phyloP scores from a whole-genome alignment of 352 stramenopile genomes.

The Phytophthora capsici region DNA sequence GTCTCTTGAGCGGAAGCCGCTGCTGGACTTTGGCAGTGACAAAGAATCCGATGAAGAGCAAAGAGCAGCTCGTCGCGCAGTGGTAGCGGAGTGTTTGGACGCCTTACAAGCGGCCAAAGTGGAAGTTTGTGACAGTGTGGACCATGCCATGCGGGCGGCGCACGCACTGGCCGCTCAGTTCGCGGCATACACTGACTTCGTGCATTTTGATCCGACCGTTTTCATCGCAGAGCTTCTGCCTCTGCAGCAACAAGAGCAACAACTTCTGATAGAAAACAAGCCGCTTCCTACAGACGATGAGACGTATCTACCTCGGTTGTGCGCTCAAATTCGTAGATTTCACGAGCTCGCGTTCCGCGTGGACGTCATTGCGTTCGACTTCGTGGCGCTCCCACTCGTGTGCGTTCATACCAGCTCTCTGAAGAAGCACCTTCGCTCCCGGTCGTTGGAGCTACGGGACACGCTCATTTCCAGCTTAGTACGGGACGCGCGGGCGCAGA shows the following conservation, averaged over 20 bases:
- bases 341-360: constrained; percentile 70
- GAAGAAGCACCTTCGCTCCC: constrained; percentile 73
- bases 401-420: constrained; percentile 71
- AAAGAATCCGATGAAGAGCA: constrained; percentile 3
- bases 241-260: constrained; percentile 43
- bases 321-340: constrained; percentile 76
- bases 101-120: constrained; percentile 56
- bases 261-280: constrained; percentile 34
- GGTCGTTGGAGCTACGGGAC: constrained; percentile 77
- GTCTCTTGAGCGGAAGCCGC: constrained; percentile 58
- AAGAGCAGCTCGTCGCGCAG: constrained; percentile 23
- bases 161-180: constrained; percentile 77
- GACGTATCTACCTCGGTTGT: constrained; percentile 56
- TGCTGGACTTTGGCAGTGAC: constrained; percentile 57
- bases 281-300: constrained; percentile 17
- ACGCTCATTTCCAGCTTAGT: constrained; percentile 86
- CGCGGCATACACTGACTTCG: constrained; percentile 80
- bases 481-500: constrained; percentile 76
- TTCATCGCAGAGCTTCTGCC: constrained; percentile 73
- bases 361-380: constrained; percentile 75
- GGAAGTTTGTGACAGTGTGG: constrained; percentile 62
- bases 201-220: constrained; percentile 78
- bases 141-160: constrained; percentile 67
- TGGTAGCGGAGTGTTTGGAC: constrained; percentile 58
- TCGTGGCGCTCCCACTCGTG: constrained; percentile 79